A percentile compares a stretch with the other conserved stretches of the same genome.
Conservation (phyloP, 352 stramenopile genomes). For the Phytophthora agathidicida region DNA sequence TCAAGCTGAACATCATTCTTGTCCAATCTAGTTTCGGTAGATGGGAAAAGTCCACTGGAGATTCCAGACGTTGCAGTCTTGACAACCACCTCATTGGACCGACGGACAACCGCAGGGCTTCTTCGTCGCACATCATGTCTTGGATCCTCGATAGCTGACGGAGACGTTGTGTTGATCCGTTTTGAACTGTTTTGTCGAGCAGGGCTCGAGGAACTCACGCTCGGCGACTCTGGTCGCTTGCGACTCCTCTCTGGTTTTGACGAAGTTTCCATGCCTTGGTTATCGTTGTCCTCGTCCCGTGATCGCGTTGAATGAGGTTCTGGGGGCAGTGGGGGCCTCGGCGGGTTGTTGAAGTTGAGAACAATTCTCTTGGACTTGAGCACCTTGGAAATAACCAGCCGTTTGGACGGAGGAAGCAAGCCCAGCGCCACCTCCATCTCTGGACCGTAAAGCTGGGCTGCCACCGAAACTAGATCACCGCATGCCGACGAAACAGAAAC, state of each 20-base stretch:
- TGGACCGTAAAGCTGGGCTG: conserved; percentile 46
- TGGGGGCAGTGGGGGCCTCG: conserved; percentile 17
- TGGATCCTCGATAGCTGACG: conserved; percentile 1
- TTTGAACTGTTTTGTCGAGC: conserved; percentile 50
- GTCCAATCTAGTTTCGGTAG: not conserved
- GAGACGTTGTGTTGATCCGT: conserved; percentile 39
- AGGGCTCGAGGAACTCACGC: conserved; percentile 41
- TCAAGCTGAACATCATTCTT: conserved; percentile 41
- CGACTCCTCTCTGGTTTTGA: conserved; percentile 42
- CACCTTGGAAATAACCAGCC: conserved; percentile 52
- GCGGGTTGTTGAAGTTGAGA: conserved; percentile 31
- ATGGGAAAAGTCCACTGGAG: conserved; percentile 11
- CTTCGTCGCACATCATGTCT: not conserved
- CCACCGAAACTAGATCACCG: conserved; percentile 60
- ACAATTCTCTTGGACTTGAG: conserved; percentile 68
- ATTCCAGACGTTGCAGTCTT: conserved; percentile 1
- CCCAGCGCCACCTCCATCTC: conserved; percentile 65
- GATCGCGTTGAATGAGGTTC: conserved; percentile 9
- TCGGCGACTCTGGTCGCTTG: conserved; percentile 61
- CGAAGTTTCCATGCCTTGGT: conserved; percentile 10
- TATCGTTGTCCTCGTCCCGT: conserved; percentile 30
- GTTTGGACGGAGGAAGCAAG: conserved; percentile 64
- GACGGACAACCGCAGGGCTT: not conserved
- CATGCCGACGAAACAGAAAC: conserved; percentile 64
- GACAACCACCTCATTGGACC: not conserved